Base-by-base conservation (phyloP, 352 stramenopile species). In the Thraustochytrium sp. region DNA sequence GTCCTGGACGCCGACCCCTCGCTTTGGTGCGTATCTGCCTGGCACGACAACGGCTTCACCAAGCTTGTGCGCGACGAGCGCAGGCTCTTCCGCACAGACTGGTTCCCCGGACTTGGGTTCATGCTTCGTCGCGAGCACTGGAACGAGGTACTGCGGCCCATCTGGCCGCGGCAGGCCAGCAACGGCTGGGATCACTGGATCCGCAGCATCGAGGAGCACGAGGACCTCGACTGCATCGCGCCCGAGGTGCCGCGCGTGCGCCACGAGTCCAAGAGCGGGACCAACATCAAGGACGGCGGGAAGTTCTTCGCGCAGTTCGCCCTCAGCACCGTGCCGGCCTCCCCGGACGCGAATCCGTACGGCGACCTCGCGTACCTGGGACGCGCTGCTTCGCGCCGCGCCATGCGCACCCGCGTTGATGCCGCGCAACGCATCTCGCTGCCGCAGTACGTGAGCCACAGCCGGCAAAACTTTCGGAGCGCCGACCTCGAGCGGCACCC, bases 111-210 rank as follows among this genome's bases (percentile, higher is more conserved):
- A 21, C 31, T 80, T 18, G 72, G 72, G n/a, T 80, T 46, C 46
- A 62, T 80, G 49, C 9, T 80, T 5, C 31, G 34, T 1, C 49
- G 72, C 36, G 72, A 80, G n/a, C 34, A 73, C 34, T 80, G 72
- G 72, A 68, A 72, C 13, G 34, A 80, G 5, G 54, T 68, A 18
- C 44, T 80, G 2, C 23, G n/a, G n/a, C 34, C 49, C 21, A 34
- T 55, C 2, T 80, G 72, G 72, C 72, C 72, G 18, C 18, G n/a
- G 9, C 11, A 26, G 5, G n/a, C 62, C 8, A 75, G 36, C 44
- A 75, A 51, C 16, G 62, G 62, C 44, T 75, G 62, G 62, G 72
- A 80, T 34, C 72, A 80, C 72, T 80, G 72, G 72, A 73, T 80
- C n/a, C 72, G 72, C 11, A 53, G 31, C 31, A 73, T 53, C 16